Evolutionary conservation across 345 rosid species (phyloP), one percentile per base, ranked within the genome.

Genomic region (Brassica cretica): DNA sequence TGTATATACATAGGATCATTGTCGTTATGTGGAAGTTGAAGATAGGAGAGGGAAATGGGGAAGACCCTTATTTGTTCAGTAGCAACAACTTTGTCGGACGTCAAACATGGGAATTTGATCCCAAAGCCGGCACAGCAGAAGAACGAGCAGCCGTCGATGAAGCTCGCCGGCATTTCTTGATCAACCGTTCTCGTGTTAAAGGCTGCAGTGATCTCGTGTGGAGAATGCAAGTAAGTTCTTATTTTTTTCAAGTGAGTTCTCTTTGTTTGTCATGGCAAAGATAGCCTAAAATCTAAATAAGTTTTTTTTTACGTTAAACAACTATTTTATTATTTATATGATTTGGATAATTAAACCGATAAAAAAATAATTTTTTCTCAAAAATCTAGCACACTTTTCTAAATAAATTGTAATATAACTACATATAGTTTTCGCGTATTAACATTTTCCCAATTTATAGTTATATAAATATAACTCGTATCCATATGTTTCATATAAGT

Each of bases 1-100:
- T 3, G 2, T 41, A 41, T 60, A 24, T 53, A 70, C 1, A 41
- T 19, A 69, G 70, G 71, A 70, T 55, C 16, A 14, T 60, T 15
- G 49, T 65, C 18, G 35, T 61, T 9, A 83, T 86, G 87, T 88
- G 89, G 87, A 86, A n/a, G 81, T 75, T 88, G 53, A 85, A 87
- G 82, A 39, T 78, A 71, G 87, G 76, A 58, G 81, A 85, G 51
- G 88, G 87, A 30, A 82, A 70, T 12, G 71, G 29, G 12, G 81
- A 81, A 1, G 83, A 75, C 18, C 86, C 85, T 0, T 77, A 82
- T 58, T 67, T 87, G 70, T 69, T 33, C 30, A 84, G 86, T 64
- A 84, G 83, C 24, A 86, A 88, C 78, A 81, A 87, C 60, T 81
- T 76, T 39, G 70, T 81, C 0, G 87, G 87, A 18, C 81, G 87